Conservation (phyloP, 108 stramenopile genomes). For the Cyclotella cryptica region DNA sequence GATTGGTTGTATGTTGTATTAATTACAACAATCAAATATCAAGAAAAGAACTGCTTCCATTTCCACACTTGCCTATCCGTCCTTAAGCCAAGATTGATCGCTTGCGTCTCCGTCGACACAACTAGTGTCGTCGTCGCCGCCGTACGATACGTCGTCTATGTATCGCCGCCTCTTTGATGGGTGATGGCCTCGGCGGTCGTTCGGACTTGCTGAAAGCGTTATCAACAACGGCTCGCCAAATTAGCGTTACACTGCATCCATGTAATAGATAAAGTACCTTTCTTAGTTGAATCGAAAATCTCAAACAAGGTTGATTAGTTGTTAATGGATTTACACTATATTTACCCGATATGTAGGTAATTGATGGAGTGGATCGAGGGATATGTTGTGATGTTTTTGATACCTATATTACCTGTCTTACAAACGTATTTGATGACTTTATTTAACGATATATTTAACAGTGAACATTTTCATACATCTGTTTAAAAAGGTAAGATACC, state of each 20-base stretch:
- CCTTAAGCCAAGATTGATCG: no score
- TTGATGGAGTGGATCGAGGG: no score
- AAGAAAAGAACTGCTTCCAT: no score
- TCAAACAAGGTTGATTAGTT: background rate
- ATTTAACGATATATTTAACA: background rate
- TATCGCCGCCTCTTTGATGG: background rate
- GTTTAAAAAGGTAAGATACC: constrained; percentile 9
- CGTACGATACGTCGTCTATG: background rate
- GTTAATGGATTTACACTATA: background rate
- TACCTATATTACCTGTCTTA: no score
- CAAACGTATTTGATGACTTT: background rate
- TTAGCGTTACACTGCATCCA: background rate
- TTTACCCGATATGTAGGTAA: no score
- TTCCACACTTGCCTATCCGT: no score
- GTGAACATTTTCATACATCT: no score
- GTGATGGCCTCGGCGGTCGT: background rate
- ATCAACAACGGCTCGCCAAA: background rate
- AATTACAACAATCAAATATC: constrained; percentile 4
- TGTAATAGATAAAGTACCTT: background rate
- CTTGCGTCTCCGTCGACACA: background rate
- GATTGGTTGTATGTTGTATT: no score
- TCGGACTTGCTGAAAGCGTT: background rate
- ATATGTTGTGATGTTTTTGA: no score
- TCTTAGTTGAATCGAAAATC: background rate
- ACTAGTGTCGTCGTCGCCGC: background rate